Conservation (phyloP, 768 basidiomycete genomes). For the Lentinula detonsa region DNA sequence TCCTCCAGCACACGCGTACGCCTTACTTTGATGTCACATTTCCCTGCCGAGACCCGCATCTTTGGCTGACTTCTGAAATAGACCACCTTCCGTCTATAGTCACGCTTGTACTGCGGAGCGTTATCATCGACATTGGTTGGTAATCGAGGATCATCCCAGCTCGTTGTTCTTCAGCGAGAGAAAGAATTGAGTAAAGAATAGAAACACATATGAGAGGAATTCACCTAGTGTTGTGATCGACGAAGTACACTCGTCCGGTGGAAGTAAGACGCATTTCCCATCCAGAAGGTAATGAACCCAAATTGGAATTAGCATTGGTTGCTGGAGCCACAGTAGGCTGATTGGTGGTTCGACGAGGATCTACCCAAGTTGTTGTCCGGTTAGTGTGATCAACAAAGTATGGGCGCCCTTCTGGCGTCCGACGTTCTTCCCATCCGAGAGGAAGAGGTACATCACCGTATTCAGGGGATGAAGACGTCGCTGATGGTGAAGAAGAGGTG, state of each 20-base stretch:
- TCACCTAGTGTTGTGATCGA: conserved; percentile 77
- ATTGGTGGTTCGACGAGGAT: conserved; percentile 59
- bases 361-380: conserved; percentile 87
- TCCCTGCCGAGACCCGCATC: conserved; percentile 70
- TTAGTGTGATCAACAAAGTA: conserved; percentile 73
- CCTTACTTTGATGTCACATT: conserved; percentile 82
- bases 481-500: conserved; percentile 12
- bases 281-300: conserved; percentile 82
- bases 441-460: conserved; percentile 72
- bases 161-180: conserved; percentile 45
- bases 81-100: conserved; percentile 86
- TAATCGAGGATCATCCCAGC: conserved; percentile 90
- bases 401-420: conserved; percentile 79
- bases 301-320: conserved; percentile 44
- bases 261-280: conserved; percentile 95
- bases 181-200: not conserved
- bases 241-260: conserved; percentile 83
- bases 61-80: conserved; percentile 91
- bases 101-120: conserved; percentile 93
- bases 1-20: conserved; percentile 82
- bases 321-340: conserved; percentile 43
- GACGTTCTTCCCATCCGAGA: conserved; percentile 88
- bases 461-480: conserved; percentile 23
- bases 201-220: not conserved
- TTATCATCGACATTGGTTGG: conserved; percentile 79